phyloP scores from a whole-genome alignment of 495 filamentous ascomycete genomes.

The Xylaria palmicola region DNA sequence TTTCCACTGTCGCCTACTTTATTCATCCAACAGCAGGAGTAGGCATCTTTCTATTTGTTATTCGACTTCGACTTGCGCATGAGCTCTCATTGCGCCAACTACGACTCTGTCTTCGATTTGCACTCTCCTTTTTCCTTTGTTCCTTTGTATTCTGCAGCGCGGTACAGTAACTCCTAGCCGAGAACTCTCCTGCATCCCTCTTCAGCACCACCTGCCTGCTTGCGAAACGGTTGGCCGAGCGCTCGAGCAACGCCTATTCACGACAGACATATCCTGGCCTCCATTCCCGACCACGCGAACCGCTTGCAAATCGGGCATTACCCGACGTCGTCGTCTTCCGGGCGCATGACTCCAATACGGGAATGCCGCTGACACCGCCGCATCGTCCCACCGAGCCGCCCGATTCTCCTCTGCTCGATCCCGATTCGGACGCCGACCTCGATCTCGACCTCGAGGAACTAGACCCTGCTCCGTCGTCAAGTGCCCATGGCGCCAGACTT shows the following conservation, averaged over 20 bases:
- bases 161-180: too few species aligned
- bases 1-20: too few species aligned
- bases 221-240: too few species aligned
- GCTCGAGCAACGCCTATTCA: background rate
- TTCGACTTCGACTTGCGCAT: too few species aligned
- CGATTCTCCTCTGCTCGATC: conserved; percentile 52
- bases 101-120: too few species aligned
- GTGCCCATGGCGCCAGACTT: conserved; percentile 33
- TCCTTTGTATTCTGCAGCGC: too few species aligned
- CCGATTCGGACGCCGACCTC: conserved; percentile 69
- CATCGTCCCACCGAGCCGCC: conserved; percentile 50
- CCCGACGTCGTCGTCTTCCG: conserved; percentile 14
- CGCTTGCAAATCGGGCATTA: background rate
- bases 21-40: too few species aligned
- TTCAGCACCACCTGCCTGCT: too few species aligned
- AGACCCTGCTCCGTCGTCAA: conserved; percentile 51
- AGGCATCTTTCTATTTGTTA: too few species aligned
- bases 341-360: conserved; percentile 43
- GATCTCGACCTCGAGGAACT: conserved; percentile 66
- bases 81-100: too few species aligned
- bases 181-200: too few species aligned
- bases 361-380: conserved; percentile 53
- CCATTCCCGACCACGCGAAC: background rate
- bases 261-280: background rate
- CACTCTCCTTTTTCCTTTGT: too few species aligned